Conservation (phyloP, 306 rosid genomes). For the Cotoneaster glaucophyllus region DNA sequence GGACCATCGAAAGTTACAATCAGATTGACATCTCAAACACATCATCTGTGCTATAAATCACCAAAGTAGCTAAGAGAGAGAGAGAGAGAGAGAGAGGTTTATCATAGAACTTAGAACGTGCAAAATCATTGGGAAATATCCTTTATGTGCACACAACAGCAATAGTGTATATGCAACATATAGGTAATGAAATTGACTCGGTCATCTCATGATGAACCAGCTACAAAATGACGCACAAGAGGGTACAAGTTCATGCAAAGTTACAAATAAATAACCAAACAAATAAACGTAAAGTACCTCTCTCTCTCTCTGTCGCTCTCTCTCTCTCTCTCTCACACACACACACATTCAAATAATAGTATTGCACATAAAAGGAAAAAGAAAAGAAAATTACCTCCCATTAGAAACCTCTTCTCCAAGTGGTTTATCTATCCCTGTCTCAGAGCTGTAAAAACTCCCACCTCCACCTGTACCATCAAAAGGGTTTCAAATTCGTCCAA, state of each 20-base stretch:
- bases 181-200: no score
- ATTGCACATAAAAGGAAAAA: background rate
- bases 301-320: no score
- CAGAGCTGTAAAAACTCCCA: conserved; percentile 39
- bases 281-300: background rate
- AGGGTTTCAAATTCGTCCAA: conserved; percentile 8
- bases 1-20: background rate
- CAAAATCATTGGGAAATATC: background rate
- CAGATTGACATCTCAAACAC: background rate
- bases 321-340: background rate
- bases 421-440: conserved; percentile 43
- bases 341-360: background rate
- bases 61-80: no score
- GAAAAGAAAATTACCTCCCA: conserved; percentile 39
- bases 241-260: background rate
- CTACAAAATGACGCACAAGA: background rate
- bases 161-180: background rate
- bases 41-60: no score
- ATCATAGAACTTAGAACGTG: no score
- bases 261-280: background rate
- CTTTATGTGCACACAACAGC: background rate
- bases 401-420: conserved; percentile 45
- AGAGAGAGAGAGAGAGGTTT: no score
- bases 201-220: background rate
- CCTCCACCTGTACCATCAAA: conserved; percentile 49